A percentile compares a stretch with the other conserved stretches of the same genome.
Evolutionary conservation across 2,329 filamentous ascomycete species (phyloP).

Genomic region (Neonectria ditissima): DNA sequence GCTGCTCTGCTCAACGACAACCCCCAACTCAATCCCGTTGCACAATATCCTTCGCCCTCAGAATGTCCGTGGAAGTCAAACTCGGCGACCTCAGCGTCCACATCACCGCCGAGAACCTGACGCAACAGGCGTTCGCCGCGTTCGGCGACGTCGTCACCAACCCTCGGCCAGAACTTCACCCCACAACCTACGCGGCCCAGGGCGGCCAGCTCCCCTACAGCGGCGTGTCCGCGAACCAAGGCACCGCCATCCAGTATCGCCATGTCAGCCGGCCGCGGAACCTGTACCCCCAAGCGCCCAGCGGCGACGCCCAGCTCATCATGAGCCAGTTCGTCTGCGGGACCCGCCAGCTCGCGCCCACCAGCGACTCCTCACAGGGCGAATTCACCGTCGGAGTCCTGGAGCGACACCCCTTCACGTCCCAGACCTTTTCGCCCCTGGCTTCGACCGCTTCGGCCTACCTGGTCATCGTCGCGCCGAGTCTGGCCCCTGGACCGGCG

Average conservation of each 20-base stretch:
- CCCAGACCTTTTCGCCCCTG: conserved; percentile 91
- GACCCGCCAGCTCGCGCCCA: conserved; percentile 45
- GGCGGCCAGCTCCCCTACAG: conserved; percentile 55
- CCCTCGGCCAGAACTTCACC: conserved; percentile 69
- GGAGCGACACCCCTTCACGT: conserved; percentile 93
- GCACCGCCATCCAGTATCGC: conserved; percentile 87
- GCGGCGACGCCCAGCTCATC: conserved; percentile 65
- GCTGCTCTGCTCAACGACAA: not conserved
- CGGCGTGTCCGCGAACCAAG: conserved; percentile 81
- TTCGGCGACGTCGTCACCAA: conserved; percentile 89
- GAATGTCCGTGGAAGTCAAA: conserved; percentile 45
- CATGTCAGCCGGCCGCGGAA: conserved; percentile 80
- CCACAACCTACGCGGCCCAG: conserved; percentile 58
- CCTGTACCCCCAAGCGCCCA: conserved; percentile 75
- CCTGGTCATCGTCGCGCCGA: conserved; percentile 90
- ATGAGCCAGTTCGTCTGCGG: conserved; percentile 92
- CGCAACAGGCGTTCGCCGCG: conserved; percentile 74
- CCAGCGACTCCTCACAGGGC: conserved; percentile 23
- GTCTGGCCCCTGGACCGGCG: conserved; percentile 60
- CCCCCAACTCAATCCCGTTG: not conserved
- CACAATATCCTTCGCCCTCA: not conserved
- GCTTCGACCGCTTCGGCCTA: conserved; percentile 68
- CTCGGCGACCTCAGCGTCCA: conserved; percentile 41
- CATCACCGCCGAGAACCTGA: conserved; percentile 74
- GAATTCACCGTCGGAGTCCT: conserved; percentile 76